Conservation (phyloP, 176 grass and related monocot species). For the Musa acuminata region DNA sequence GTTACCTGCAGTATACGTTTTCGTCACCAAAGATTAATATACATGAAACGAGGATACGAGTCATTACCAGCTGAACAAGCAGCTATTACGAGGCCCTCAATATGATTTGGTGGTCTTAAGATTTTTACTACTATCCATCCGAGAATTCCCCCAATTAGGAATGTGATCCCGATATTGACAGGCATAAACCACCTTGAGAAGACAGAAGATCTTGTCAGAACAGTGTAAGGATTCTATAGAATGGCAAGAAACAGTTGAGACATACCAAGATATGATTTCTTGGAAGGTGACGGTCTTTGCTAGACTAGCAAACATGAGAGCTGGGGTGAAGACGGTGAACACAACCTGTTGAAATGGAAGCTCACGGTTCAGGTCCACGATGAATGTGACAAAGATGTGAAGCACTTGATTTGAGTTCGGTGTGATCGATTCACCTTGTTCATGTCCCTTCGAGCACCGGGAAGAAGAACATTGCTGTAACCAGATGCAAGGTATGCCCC, state of each 20-base stretch:
- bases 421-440: conserved; percentile 42
- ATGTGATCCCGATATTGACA: conserved; percentile 25
- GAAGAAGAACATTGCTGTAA: conserved; percentile 51
- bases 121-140: conserved; percentile 30
- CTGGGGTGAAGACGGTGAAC: conserved; percentile 18
- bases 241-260: neutral
- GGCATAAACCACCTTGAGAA: conserved; percentile 35
- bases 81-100: conserved; percentile 22
- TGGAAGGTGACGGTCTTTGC: conserved; percentile 27
- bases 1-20: neutral
- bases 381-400: neutral
- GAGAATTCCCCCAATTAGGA: conserved; percentile 26
- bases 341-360: conserved; percentile 12
- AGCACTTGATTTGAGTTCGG: neutral
- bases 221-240: neutral
- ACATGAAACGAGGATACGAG: neutral
- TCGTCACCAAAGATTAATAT: neutral
- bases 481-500: conserved; percentile 63
- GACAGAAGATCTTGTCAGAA: neutral
- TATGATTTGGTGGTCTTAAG: conserved; percentile 13
- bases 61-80: conserved; percentile 21
- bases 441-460: conserved; percentile 60
- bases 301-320: conserved; percentile 21
- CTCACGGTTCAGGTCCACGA: neutral
- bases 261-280: conserved; percentile 30